Conservation (phyloP, 352 stramenopile species). For the Pythium apleroticum region DNA sequence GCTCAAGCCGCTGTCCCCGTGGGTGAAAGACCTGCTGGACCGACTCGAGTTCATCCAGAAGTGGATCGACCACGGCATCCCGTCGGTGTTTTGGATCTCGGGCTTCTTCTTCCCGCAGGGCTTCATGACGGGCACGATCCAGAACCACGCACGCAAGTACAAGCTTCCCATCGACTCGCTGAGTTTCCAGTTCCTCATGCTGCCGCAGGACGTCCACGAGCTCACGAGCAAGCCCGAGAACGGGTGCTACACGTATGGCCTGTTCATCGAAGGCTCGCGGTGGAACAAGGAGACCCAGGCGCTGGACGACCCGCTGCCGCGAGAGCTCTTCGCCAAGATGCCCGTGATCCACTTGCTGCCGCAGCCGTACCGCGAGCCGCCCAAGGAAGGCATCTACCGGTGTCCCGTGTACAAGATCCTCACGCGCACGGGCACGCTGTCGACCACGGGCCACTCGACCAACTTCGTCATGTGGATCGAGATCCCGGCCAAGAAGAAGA, state of each 20-base stretch:
- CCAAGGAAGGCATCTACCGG: slow-evolving; percentile 70
- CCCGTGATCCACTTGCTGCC: slow-evolving; percentile 83
- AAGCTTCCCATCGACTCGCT: slow-evolving; percentile 91
- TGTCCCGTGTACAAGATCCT: slow-evolving; percentile 92
- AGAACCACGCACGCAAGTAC: slow-evolving; percentile 91
- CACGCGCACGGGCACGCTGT: slow-evolving; percentile 88
- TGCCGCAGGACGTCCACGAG: slow-evolving; percentile 47
- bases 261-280: slow-evolving; percentile 91
- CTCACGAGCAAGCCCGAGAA: slow-evolving; percentile 61
- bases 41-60: slow-evolving; percentile 66
- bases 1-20: slow-evolving; percentile 86
- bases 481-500: slow-evolving; percentile 82
- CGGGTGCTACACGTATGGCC: slow-evolving; percentile 89
- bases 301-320: slow-evolving; percentile 49
- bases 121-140: slow-evolving; percentile 90
- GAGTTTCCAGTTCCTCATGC: slow-evolving; percentile 89
- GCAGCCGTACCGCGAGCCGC: slow-evolving; percentile 54
- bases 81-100: slow-evolving; percentile 87
- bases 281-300: slow-evolving; percentile 66
- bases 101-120: slow-evolving; percentile 93
- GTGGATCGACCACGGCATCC: slow-evolving; percentile 79
- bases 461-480: slow-evolving; percentile 99
- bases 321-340: slow-evolving; percentile 54
- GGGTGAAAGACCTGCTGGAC: slow-evolving; percentile 87
- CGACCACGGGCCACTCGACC: slow-evolving; percentile 95